A percentile compares a stretch with the other conserved stretches of the same genome.
Conservation (phyloP, 768 basidiomycete species). For the Suillus sp. region DNA sequence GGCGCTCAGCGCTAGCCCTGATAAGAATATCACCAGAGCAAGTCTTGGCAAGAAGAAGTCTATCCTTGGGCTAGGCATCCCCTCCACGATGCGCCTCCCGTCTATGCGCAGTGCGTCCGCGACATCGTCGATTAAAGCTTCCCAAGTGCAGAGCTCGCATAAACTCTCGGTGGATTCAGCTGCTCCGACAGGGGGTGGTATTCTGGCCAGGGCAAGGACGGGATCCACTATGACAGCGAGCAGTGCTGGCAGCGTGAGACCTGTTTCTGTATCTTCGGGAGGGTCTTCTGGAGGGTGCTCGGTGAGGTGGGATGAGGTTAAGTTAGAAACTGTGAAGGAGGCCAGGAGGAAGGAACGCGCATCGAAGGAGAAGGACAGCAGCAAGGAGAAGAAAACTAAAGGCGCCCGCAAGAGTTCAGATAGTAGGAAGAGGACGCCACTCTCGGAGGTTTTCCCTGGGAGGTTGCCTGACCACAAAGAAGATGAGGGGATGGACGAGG, state of each 20-base stretch:
- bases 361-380: conserved; percentile 36
- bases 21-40: conserved; percentile 9
- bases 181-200: conserved; percentile 30
- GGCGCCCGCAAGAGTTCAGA: conserved; percentile 46
- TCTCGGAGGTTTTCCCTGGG: conserved; percentile 64
- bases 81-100: conserved; percentile 54
- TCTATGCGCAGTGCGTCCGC: conserved; percentile 37
- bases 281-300: conserved; percentile 45
- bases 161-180: conserved; percentile 39
- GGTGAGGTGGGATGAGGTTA: conserved; percentile 54
- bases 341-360: conserved; percentile 42
- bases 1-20: conserved; percentile 44
- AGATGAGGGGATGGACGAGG: conserved; percentile 9
- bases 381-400: conserved; percentile 30
- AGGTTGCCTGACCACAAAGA: conserved; percentile 20
- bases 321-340: conserved; percentile 52
- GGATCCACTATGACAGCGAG: conserved; percentile 40
- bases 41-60: conserved; percentile 52
- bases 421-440: conserved; percentile 52
- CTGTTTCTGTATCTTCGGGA: conserved; percentile 42
- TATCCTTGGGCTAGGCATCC: conserved; percentile 63
- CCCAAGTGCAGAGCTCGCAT: conserved; percentile 11
- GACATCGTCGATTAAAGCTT: conserved; percentile 34
- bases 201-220: conserved; percentile 36
- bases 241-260: conserved; percentile 48